phyloP scores from a whole-genome alignment of 176 grass and related monocot genomes.

The Themeda triandra region DNA sequence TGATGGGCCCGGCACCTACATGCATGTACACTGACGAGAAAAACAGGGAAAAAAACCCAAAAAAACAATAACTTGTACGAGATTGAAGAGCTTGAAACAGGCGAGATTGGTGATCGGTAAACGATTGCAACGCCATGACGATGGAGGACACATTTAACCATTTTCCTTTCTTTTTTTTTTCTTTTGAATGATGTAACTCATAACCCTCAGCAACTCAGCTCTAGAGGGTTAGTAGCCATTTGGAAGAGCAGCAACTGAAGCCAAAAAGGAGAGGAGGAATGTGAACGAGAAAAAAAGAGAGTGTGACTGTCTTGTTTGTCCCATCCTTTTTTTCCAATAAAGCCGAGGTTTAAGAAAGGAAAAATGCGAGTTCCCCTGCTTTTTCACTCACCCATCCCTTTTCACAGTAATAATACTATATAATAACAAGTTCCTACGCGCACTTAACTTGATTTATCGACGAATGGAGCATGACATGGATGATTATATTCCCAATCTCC shows the following conservation, averaged over 20 bases:
- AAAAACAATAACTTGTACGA: not conserved
- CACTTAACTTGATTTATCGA: too few relatives aligned
- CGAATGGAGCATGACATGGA: constrained; percentile 25
- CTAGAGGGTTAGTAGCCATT: constrained; percentile 27
- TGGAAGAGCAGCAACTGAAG: constrained; percentile 33
- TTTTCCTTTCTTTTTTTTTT: not conserved
- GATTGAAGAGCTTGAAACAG: not conserved
- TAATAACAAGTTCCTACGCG: too few relatives aligned
- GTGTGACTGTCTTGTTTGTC: constrained; percentile 16
- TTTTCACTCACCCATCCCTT: not conserved
- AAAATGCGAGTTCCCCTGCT: constrained; percentile 36
- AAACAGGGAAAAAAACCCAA: not conserved
- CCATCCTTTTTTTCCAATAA: constrained; percentile 27
- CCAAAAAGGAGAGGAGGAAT: constrained; percentile 19
- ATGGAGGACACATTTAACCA: not conserved
- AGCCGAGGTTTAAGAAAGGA: constrained; percentile 25
- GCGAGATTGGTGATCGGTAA: not conserved
- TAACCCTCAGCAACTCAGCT: not conserved
- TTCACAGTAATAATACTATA: not conserved
- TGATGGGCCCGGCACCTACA: not conserved
- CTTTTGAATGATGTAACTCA: constrained; percentile 5
- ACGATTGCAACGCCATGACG: not conserved
- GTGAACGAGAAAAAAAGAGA: not conserved
- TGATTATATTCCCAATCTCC: constrained; percentile 32
- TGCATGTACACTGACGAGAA: not conserved